phyloP scores from a whole-genome alignment of 1,284 basidiomycete genomes.

The Ceratobasidium papillatum region DNA sequence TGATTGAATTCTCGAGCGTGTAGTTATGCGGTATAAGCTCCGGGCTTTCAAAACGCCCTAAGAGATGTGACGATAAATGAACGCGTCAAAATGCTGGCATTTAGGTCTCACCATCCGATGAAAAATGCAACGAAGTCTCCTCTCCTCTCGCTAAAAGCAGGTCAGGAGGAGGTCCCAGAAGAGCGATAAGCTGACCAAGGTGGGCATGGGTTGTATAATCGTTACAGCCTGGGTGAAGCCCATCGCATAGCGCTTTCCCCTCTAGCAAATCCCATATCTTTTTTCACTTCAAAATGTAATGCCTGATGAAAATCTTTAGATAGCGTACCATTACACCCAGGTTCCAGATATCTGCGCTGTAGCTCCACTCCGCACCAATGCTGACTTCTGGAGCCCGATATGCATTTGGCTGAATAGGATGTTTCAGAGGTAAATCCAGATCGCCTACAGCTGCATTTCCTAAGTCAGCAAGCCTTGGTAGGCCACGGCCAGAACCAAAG shows the following conservation, averaged over 20 bases:
- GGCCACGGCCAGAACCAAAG: background rate
- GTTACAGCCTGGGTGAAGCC: background rate
- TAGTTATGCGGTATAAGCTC: background rate
- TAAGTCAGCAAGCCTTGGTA: conserved; percentile 7
- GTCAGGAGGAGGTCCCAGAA: conserved; percentile 11
- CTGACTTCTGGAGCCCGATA: conserved; percentile 2
- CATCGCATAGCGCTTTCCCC: background rate
- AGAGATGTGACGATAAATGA: background rate
- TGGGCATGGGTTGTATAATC: background rate
- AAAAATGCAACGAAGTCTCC: background rate
- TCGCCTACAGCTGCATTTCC: background rate
- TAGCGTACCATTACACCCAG: background rate
- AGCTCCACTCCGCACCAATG: background rate
- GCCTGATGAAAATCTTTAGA: background rate
- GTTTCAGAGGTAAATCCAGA: background rate
- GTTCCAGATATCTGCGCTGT: conserved; percentile 14
- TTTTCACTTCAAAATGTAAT: background rate
- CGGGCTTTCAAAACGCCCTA: background rate
- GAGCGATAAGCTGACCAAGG: background rate
- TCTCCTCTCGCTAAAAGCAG: background rate
- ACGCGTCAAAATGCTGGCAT: background rate
- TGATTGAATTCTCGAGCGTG: background rate
- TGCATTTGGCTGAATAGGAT: background rate
- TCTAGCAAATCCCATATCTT: conserved; percentile 18
- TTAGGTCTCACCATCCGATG: background rate